These are phyloP conservation scores for Fusarium agapanthi DNA, from an alignment of 2,329 filamentous ascomycete genomes.

Conservation along the genomic window DNA sequence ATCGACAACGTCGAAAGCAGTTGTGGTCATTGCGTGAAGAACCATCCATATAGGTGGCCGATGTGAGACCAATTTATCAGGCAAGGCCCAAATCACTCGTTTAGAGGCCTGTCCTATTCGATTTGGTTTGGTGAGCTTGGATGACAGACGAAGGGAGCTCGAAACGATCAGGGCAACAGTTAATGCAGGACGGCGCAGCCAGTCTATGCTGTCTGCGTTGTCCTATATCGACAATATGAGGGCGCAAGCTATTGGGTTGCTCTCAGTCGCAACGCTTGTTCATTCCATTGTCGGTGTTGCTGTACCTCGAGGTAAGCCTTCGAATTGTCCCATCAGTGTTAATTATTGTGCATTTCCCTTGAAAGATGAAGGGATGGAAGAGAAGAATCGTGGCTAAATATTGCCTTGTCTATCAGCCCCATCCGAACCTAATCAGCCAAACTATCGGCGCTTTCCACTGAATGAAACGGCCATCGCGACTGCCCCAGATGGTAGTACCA, in stretches of 20 bases:
- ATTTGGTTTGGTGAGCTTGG: not conserved
- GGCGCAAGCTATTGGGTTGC: slow-evolving; percentile 26
- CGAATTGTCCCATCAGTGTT: not conserved
- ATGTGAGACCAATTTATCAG: slow-evolving; percentile 2
- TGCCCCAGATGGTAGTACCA: slow-evolving; percentile 13
- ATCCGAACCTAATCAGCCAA: slow-evolving; percentile 15
- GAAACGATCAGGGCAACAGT: slow-evolving; percentile 1
- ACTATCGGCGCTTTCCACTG: slow-evolving; percentile 19
- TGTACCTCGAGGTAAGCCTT: slow-evolving; percentile 30
- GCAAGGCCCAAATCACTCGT: slow-evolving; percentile 29
- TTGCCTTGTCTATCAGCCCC: not conserved
- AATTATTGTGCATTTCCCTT: not conserved
- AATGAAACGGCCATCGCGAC: slow-evolving; percentile 23
- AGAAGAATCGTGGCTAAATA: slow-evolving; percentile 4
- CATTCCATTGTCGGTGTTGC: slow-evolving; percentile 21
- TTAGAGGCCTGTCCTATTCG: slow-evolving; percentile 17
- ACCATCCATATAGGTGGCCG: not conserved
- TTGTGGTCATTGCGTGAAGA: not conserved
- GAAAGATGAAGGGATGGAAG: not conserved
- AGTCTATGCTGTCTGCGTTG: not conserved
- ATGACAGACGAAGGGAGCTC: slow-evolving; percentile 8
- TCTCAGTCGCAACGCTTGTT: slow-evolving; percentile 28
- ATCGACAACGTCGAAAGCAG: not conserved
- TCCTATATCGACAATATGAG: slow-evolving; percentile 27
- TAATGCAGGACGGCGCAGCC: not conserved